Evolutionary conservation across 768 basidiomycete species (phyloP), one percentile per base, ranked within the genome.

Genomic region (Trametopsis cervina): DNA sequence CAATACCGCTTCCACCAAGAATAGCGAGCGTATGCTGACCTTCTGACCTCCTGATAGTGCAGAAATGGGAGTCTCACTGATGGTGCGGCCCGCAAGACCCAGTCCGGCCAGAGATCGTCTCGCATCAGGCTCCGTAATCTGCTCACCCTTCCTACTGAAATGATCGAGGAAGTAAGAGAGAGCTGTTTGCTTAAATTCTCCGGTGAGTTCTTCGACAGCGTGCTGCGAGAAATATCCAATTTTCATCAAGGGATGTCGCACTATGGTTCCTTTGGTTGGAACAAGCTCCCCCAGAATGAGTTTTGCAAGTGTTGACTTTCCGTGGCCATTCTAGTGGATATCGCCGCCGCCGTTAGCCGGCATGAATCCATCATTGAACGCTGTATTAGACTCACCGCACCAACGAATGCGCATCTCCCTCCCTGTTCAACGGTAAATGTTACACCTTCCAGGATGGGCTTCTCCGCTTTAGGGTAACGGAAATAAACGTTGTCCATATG

Each of bases 201-300:
- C 55, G 10, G 70, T 43, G 52, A 58, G 47, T 22, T 54, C 54
- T 39, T 58, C 57, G 40, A 58, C 57, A 17, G 55, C 47, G 41
- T 58, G 54, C 36, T 58, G 57, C 9, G 57, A 56, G 45, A 58
- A 58, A 38, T 54, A 54, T 1, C 54, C 57, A 9, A 58, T 50
- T 48, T 54, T 56, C 9, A 55, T 52, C 4, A 51, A 38, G 1
- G 53, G 50, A 26, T 56, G 57, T 1, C 54, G 54, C 4, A 37
- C 26, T 39, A 58, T 48, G 6, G 44, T 43, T 11, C 57, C 57
- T 22, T 55, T 58, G 7, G 50, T 26, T 9, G 57, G 54, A 0
- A 36, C 20, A 10, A 58, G 38, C 46, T 58, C 57, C 18, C 54
- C 57, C 13, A 58, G 53, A 17, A 56, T 44, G 5, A 53, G 52